A percentile compares a stretch with the other conserved stretches of the same genome.
phyloP scores from a whole-genome alignment of 768 basidiomycete species.

The Lentinus tigrinus region DNA sequence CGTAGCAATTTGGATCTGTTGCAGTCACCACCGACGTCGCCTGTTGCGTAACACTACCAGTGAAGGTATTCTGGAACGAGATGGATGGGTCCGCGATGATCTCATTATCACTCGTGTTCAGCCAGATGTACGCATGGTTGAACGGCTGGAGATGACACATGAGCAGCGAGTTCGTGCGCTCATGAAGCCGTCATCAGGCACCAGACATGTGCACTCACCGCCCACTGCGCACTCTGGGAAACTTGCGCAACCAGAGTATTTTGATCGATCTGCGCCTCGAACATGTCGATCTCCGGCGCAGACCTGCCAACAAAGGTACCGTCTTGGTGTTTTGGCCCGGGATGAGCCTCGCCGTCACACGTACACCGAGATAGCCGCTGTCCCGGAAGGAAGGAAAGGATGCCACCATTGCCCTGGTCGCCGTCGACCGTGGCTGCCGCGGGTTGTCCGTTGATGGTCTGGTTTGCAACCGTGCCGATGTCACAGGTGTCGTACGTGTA shows the following conservation, averaged over 20 bases:
- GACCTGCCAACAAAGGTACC: constrained; percentile 75
- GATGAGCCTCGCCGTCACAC: constrained; percentile 81
- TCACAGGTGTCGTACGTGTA: constrained; percentile 87
- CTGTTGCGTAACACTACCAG: constrained; percentile 73
- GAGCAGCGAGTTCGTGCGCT: not conserved
- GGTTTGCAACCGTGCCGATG: constrained; percentile 88
- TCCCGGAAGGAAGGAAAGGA: constrained; percentile 82
- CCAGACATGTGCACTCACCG: constrained; percentile 42
- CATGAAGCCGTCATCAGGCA: not conserved
- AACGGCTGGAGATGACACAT: constrained; percentile 52
- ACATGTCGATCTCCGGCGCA: constrained; percentile 89
- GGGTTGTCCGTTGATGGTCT: constrained; percentile 69
- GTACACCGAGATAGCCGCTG: constrained; percentile 89
- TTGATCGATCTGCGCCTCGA: constrained; percentile 73
- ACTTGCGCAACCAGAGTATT: constrained; percentile 54
- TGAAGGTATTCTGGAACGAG: constrained; percentile 59
- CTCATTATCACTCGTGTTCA: constrained; percentile 58
- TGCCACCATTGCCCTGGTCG: constrained; percentile 48
- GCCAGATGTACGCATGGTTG: constrained; percentile 69
- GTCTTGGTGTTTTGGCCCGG: constrained; percentile 77
- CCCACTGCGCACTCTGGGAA: constrained; percentile 85
- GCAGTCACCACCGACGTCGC: constrained; percentile 70
- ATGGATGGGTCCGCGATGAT: constrained; percentile 55
- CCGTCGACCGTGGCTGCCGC: constrained; percentile 59
- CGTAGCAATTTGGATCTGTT: constrained; percentile 73